Evolutionary conservation across 2,329 filamentous ascomycete species (phyloP), one percentile per base, ranked within the genome.

Genomic region (Xylaria sp.): DNA sequence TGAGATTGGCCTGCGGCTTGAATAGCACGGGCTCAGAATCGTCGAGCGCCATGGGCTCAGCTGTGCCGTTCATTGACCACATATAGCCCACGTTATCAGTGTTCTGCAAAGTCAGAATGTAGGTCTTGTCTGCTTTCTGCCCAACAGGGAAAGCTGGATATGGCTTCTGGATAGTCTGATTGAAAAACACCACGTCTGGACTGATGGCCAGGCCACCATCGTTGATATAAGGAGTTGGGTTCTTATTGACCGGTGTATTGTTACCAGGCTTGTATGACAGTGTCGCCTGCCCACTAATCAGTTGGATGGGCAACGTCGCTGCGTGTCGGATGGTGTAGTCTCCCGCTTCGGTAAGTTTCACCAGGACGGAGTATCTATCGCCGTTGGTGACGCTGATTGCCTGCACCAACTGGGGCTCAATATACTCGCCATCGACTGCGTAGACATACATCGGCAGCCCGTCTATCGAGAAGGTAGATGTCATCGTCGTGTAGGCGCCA

Each of bases 271-370:
- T 55, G 54, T 65, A 58, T 13, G 62, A 58, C 15, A 65, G 23
- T 10, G 62, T 65, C 62, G 51, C 51, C 41, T 65, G 50, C 13
- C 61, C 61, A n/a, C 52, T 65, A 34, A 65, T 65, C 25, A 65
- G 9, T 37, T 65, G 62, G 28, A 65, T 54, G 12, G 57, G 55
- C 20, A 61, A 23, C 2, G 41, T 67, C 10, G 34, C 51, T 13
- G 85, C 84, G 50, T 86, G 80, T 2, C 89, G 87, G 39, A 90
- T 84, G 7, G 84, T 84, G 76, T 87, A 90, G 66, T 85, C 79
- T 0, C 85, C 85, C 0, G 81, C 75, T 50, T 83, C 81, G 51
- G 83, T 77, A 4, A 88, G 78, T 67, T 83, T 77, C 69, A 87
- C 73, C 57, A 88, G 74, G 0, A 88, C 79, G 0, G 86, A 87